phyloP scores from a whole-genome alignment of 1,284 basidiomycete species.

The Cutaneotrichosporon dermatis region DNA sequence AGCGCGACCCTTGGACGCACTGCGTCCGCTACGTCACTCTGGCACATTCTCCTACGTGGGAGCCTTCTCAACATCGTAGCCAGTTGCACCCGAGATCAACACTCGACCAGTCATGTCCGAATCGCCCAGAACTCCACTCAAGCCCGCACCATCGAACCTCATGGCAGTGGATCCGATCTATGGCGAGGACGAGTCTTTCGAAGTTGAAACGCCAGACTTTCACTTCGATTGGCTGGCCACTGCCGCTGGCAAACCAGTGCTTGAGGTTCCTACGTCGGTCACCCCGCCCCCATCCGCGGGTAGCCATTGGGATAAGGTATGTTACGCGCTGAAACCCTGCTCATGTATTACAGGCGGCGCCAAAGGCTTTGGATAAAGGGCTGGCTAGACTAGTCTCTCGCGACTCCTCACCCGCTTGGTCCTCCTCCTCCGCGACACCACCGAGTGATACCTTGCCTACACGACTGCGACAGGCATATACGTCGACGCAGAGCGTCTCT shows the following conservation, averaged over 20 bases:
- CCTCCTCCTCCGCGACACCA: slow-evolving; percentile 29
- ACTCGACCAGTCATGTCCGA: neutral
- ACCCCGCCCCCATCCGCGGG: neutral
- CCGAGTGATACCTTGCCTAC: slow-evolving; percentile 10
- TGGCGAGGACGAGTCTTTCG: slow-evolving; percentile 27
- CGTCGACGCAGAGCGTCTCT: neutral
- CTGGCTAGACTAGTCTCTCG: slow-evolving; percentile 4
- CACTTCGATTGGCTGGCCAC: slow-evolving; percentile 34
- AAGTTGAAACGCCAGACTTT: slow-evolving; percentile 36
- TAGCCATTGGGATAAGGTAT: neutral
- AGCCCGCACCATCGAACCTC: neutral
- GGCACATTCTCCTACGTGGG: no score
- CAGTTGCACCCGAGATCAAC: no score
- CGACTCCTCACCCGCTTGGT: slow-evolving; percentile 30
- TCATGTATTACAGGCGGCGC: neutral
- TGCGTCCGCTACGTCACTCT: no score
- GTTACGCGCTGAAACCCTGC: neutral
- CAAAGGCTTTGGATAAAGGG: neutral
- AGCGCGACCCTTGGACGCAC: no score
- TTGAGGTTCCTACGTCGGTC: neutral
- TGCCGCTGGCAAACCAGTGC: neutral
- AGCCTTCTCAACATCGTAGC: no score
- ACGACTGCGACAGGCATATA: neutral
- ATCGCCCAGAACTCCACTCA: neutral
- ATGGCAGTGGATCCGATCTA: neutral